Evolutionary conservation across 441 rosid genomes (phyloP).

Genomic region (Pelargonium cotyledonis): DNA sequence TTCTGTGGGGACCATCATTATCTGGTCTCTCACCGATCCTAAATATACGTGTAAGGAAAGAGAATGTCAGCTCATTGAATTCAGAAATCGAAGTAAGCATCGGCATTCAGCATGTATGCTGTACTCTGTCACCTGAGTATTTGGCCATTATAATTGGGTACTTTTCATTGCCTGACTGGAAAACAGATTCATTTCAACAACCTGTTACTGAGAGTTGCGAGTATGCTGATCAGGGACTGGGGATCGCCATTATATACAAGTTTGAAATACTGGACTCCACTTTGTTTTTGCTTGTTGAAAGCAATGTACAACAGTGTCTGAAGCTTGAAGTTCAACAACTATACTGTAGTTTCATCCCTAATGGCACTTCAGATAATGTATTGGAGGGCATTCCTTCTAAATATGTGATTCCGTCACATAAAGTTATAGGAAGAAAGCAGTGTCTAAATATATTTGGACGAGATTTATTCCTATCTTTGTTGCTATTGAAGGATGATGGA

Average conservation of each 20-base stretch:
- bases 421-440: conserved; percentile 39
- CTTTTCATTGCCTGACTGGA: conserved; percentile 85
- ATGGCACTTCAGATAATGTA: conserved; percentile 36
- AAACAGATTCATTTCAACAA: conserved; percentile 34
- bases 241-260: conserved; percentile 44
- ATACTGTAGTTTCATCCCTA: conserved; percentile 39
- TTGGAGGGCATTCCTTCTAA: conserved; percentile 52
- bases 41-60: conserved; percentile 62
- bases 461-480: conserved; percentile 45
- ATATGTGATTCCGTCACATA: conserved; percentile 43
- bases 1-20: conserved; percentile 67
- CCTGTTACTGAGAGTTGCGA: conserved; percentile 27
- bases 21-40: conserved; percentile 53
- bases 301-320: conserved; percentile 44
- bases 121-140: conserved; percentile 64
- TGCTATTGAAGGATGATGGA: conserved; percentile 42
- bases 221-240: conserved; percentile 21
- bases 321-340: conserved; percentile 56
- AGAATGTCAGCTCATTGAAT: conserved; percentile 33
- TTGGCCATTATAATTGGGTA: conserved; percentile 81
- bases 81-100: conserved; percentile 73
- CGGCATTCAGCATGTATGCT: conserved; percentile 80
- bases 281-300: conserved; percentile 54
- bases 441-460: conserved; percentile 72
- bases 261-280: conserved; percentile 73